Evolutionary conservation across 768 basidiomycete genomes (phyloP), one percentile per base, ranked within the genome.

Genomic region (Amanita subjunquillea): DNA sequence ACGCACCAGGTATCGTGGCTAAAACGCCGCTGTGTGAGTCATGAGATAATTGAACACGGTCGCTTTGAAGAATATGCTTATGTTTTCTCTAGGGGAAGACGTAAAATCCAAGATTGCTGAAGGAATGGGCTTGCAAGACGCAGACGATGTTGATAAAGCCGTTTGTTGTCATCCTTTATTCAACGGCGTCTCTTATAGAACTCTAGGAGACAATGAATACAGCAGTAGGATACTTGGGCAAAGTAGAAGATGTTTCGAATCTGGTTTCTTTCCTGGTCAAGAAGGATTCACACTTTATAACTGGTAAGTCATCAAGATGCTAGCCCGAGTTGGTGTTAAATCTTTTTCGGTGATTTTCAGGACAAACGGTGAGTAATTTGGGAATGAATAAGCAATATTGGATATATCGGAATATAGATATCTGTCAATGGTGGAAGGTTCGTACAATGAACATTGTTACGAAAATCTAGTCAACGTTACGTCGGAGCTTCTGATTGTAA

Each of bases 221-320:
- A 6, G 38, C 50, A 29, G n/a, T 42, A 3, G 50, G 50, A 15
- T 51, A 51, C 50, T 39, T 56, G 3, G 63, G 60, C 12, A 51
- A 56, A 3, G 58, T 66, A 0, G 57, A 62, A 13, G 61, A 69
- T n/a, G 46, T 71, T 12, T 64, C 69, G 13, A 59, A 62, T 17
- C 34, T 67, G 7, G 67, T 70, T 2, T 67, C 66, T 6, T 69
- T 64, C 44, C 60, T 69, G 1, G 60, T 61, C 17, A 65, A 64
- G 25, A 63, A 66, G 45, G 65, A 68, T 12, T 63, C 66, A 10
- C 58, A 61, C 36, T 65, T 61, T 40, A 60, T 68, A 12, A 68
- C 65, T 0, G 67, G 67, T 56, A 47, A 39, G 51, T 34, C 6
- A 51, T 41, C 15, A 3, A 7, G 3, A 32, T 10, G 32, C 9